Evolutionary conservation across 805 yeast species (phyloP).

Genomic region (Yamadazyma paraphyllophila): DNA sequence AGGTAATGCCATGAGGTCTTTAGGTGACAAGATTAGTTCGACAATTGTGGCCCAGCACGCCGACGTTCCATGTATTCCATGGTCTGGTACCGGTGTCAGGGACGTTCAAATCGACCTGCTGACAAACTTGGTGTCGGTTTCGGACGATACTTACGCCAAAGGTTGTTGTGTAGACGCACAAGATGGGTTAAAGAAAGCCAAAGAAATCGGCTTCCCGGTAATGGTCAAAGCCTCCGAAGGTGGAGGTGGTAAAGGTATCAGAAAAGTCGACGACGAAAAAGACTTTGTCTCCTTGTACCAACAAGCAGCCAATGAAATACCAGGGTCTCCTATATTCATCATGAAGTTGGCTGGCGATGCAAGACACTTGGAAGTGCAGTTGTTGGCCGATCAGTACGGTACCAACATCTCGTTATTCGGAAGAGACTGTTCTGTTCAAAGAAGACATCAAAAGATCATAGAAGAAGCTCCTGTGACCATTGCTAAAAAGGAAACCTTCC

Average conservation of each 20-base stretch:
- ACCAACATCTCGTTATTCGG: constrained; percentile 96
- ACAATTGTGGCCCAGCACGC: constrained; percentile 99
- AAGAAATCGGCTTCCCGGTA: constrained; percentile 91
- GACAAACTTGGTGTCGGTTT: constrained; percentile 84
- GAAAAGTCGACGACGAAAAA: constrained; percentile 85
- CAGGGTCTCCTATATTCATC: constrained; percentile 97
- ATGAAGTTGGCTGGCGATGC: constrained; percentile 98
- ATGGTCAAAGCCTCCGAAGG: constrained; percentile 99
- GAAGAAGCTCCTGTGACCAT: constrained; percentile 99
- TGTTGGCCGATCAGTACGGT: constrained; percentile 97
- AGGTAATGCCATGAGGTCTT: constrained; percentile 98
- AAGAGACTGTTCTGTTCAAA: constrained; percentile 98
- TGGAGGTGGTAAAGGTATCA: constrained; percentile 99
- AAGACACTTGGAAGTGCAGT: constrained; percentile 96
- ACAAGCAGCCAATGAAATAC: constrained; percentile 96
- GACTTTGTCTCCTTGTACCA: constrained; percentile 75
- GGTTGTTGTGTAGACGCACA: constrained; percentile 88
- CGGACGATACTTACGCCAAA: constrained; percentile 75
- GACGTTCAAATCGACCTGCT: constrained; percentile 66
- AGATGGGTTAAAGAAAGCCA: constrained; percentile 86
- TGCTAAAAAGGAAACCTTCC: constrained; percentile 82
- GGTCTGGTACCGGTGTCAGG: constrained; percentile 98
- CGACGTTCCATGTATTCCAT: constrained; percentile 95
- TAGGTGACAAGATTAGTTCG: constrained; percentile 97
- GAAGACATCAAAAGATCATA: constrained; percentile 98